A percentile compares a stretch with the other conserved stretches of the same genome.
phyloP scores from a whole-genome alignment of 176 grass and related monocot genomes.

The Poa pratensis region DNA sequence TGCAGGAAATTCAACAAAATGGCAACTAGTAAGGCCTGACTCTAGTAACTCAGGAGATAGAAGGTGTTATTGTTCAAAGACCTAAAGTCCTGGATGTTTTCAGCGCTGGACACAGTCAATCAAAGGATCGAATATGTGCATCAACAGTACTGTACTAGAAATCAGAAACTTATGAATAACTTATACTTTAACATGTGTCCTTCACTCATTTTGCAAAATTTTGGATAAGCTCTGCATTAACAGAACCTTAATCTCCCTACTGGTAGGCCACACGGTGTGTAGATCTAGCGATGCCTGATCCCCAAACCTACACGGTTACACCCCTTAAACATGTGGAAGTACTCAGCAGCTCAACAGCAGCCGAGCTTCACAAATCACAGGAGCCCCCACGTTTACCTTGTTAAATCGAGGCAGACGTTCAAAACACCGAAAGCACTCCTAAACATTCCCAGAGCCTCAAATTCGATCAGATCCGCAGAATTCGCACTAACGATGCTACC shows the following conservation, averaged over 20 bases:
- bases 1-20: background rate
- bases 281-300: background rate
- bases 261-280: background rate
- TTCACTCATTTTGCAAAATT: background rate
- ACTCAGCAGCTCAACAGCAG: too few relatives aligned
- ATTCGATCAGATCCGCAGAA: conserved; percentile 35
- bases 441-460: conserved; percentile 13
- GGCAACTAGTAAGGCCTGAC: background rate
- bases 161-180: background rate
- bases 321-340: background rate
- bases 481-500: conserved; percentile 4
- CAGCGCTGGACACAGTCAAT: background rate
- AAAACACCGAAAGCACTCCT: background rate
- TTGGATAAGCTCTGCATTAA: background rate
- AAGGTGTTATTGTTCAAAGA: background rate
- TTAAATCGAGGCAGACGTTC: background rate
- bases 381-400: background rate
- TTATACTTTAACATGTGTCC: background rate
- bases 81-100: background rate
- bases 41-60: background rate
- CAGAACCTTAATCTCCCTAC: background rate
- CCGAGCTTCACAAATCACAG: background rate
- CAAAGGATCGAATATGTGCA: background rate
- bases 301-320: background rate
- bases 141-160: background rate